Conservation (phyloP, 2,329 filamentous ascomycete genomes). For the Ceratocystis ficicola region DNA sequence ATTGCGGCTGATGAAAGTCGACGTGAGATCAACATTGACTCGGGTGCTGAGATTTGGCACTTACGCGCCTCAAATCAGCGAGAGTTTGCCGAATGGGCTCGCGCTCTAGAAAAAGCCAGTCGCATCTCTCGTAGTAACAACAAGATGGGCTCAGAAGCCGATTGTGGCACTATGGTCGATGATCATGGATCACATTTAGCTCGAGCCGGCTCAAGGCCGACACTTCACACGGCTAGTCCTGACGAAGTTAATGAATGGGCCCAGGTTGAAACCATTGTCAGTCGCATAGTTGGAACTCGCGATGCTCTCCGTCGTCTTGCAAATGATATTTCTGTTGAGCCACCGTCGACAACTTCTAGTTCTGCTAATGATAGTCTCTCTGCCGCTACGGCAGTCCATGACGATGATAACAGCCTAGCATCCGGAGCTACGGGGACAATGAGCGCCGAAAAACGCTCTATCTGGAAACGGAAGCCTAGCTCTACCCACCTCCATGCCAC, state of each 20-base stretch:
- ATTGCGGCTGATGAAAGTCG: slow-evolving; percentile 80
- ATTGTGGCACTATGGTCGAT: slow-evolving; percentile 23
- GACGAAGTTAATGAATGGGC: slow-evolving; percentile 75
- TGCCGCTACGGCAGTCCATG: slow-evolving; percentile 34
- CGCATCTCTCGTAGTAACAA: slow-evolving; percentile 45
- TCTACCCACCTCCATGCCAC: slow-evolving; percentile 32
- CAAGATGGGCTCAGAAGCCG: slow-evolving; percentile 29
- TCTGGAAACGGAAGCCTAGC: slow-evolving; percentile 86
- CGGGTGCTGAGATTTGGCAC: slow-evolving; percentile 94
- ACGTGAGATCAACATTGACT: slow-evolving; percentile 90
- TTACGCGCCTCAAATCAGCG: slow-evolving; percentile 67
- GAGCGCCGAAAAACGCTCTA: slow-evolving; percentile 40
- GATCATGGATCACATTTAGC: slow-evolving; percentile 17
- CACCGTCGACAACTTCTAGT: slow-evolving; percentile 31
- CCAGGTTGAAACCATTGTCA: slow-evolving; percentile 72
- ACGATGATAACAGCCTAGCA: slow-evolving; percentile 29
- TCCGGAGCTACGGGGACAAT: slow-evolving; percentile 3
- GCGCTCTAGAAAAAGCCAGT: slow-evolving; percentile 71
- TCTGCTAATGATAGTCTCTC: slow-evolving; percentile 25
- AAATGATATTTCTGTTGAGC: slow-evolving; percentile 64
- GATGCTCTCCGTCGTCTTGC: slow-evolving; percentile 80
- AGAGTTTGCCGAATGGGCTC: slow-evolving; percentile 81
- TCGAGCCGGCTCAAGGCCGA: neutral
- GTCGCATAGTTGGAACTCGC: slow-evolving; percentile 72
- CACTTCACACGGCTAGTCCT: slow-evolving; percentile 27